Base-by-base conservation (phyloP, 2,329 filamentous ascomycete genomes). In the Colletotrichum gloeosporioides region DNA sequence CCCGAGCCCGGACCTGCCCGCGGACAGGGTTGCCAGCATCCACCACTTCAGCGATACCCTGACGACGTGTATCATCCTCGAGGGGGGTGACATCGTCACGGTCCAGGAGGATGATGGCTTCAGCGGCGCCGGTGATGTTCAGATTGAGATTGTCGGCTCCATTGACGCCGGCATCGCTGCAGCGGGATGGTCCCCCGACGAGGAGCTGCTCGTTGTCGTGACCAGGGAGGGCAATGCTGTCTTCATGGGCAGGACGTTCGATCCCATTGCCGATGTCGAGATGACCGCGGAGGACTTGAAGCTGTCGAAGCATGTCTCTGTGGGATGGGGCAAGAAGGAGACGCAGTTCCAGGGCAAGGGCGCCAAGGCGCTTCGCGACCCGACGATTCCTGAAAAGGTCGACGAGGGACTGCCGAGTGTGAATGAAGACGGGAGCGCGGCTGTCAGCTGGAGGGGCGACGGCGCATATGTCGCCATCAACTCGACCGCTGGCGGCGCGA, bases 261-360 rank as follows among this genome's bases (percentile, higher is more conserved):
- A 99, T 80, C 93, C 93, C 73, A 92, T 98, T 57, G 92, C 94
- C 39, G 94, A 96, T 84, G 90, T 95, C 69, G 87, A 89, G 39
- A 92, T 99, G 84, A 92, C 91, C 0, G 83, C 88, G 0, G 95
- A 96, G 61, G 96, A 98, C 84, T 90, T 98, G 78, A 94, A 94
- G 80, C 92, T 92, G n/a, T 99, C 94, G 31, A 97, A 94, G 83
- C 96, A 98, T 87, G 97, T 98, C 73, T 98, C 96, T 25, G 96
- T 99, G 27, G 97, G 97, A 66, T 99, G 97, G 97, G 97, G 97
- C 76, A 99, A 99, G 88, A 95, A 95, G 83, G 97, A 99, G 86
- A 99, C 97, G 1, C 97, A 99, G 84, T 99, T 99, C 84, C 95
- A 98, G 82, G 97, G 97, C 67, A 95, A 95, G 81, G 92, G 96